Evolutionary conservation across 768 basidiomycete species (phyloP), one percentile per base, ranked within the genome.

Genomic region (Hericium alpestre): DNA sequence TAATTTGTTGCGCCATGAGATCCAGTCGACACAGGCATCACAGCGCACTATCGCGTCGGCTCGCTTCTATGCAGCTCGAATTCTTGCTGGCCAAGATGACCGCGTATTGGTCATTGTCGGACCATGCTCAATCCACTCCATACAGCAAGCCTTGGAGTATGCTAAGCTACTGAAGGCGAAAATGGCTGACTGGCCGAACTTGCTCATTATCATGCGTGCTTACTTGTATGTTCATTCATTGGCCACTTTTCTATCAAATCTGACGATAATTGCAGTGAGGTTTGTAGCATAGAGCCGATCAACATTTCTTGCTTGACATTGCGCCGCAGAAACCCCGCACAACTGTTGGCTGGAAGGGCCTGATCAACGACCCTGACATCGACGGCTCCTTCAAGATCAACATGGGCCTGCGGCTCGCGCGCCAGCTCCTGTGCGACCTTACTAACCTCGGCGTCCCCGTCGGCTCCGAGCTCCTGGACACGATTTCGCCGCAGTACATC

Each of bases 261-360:
- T 57, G 13, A 53, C 41, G 32, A 32, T 6, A 10, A 32, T 32
- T 32, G 32, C 59, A 78, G 76, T 32, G 76, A 77, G 68, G 76
- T 77, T 57, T 53, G 65, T 64, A 9, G 13, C 9, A 38, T 48
- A 22, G 9, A 46, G 23, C 39, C 16, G 25, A 15, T 51, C 5
- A 22, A 20, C 16, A 51, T 25, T 53, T 16, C 58, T 23, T 57
- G 41, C 46, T 16, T 38, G 49, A 46, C 49, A 9, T 15, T 51
- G 49, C 23, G 9, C 39, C 47, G 16, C 69, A 95, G 82, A 95
- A 97, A 84, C 96, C 93, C 0, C 81, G 95, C 57, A 98, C 95
- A 27, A 98, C 93, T 2, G 93, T 97, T 51, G 94, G 94, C 64
- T 97, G 90, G 90, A 97, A 99, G 74, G 96, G 95, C 40, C 78